Base-by-base conservation (phyloP, 768 basidiomycete genomes). In the Crucibulum laeve region DNA sequence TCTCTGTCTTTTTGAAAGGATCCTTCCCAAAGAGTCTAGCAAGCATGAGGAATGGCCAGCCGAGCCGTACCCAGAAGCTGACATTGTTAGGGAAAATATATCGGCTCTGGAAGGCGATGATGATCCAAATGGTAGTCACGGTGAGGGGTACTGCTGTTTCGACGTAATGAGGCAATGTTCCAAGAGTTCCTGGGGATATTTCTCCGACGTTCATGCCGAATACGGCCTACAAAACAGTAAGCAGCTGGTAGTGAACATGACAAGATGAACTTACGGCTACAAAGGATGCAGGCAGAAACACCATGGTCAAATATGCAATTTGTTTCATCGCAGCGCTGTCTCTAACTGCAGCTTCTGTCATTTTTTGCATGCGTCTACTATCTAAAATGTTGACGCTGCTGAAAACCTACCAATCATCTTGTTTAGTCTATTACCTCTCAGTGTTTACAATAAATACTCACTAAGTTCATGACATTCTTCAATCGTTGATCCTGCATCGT, bases 41-140 rank as follows among this genome's bases (percentile, higher is more conserved):
- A 25, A 51, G 11, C 17, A 68, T 51, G 22, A 52, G 38, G 22
- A 62, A 25, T 4, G 71, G 71, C 69, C 69, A 71, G 7, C 49
- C 52, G 0, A 71, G 53, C n/a, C 67, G 61, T 45, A 44, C 54
- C 53, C 55, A 59, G 41, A 69, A 50, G 11, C 53, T 52, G 4
- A 60, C 52, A 1, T 53, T 40, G 0, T 50, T 26, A 4, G 53
- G 58, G 34, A 70, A 68, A 14, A 70, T 54, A 37, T 65, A 58
- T 25, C 64, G 67, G 50, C 65, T 69, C 49, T 81, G 79, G 52
- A 78, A 71, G 5, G 79, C 71, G 25, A 81, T 59, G 24, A 79
- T 68, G 15, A 76, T 52, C 78, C 80, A 84, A n/a, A 71, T 48
- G 6, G 77, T 76, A 8, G 70, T 44, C 5, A 69, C 7, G 0